Evolutionary conservation across 345 rosid genomes (phyloP).

Genomic region (Eucalyptus regnans): DNA sequence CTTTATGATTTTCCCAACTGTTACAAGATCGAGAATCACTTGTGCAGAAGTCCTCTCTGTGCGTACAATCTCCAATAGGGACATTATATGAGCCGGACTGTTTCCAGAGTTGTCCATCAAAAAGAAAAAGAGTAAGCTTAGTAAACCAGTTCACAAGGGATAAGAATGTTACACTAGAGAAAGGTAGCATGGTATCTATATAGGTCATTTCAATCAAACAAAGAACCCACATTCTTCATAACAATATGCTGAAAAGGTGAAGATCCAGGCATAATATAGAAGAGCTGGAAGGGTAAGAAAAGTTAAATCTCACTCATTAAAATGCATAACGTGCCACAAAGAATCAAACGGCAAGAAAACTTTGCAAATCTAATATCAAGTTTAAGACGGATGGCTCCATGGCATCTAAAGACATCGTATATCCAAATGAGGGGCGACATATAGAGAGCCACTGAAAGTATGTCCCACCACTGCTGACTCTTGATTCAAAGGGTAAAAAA

Average conservation of each 20-base stretch:
- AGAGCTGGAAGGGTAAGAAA: neutral
- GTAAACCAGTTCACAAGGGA: neutral
- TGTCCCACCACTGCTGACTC: neutral
- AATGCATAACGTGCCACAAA: neutral
- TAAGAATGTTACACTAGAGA: neutral
- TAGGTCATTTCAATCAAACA: neutral
- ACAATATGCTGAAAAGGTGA: neutral
- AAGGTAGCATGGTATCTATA: neutral
- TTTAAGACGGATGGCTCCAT: neutral
- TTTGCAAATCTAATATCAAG: neutral
- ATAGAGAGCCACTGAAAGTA: neutral
- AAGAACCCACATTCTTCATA: neutral
- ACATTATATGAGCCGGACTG: slow-evolving; percentile 98
- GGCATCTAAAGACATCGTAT: neutral
- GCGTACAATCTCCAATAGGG: slow-evolving; percentile 90
- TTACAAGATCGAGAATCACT: slow-evolving; percentile 83
- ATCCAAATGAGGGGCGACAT: neutral
- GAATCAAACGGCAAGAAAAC: neutral
- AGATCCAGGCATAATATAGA: neutral
- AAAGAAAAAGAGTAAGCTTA: neutral
- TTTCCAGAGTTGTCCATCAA: neutral
- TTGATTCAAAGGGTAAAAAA: neutral
- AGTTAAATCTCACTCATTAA: neutral
- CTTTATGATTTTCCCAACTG: slow-evolving; percentile 73
- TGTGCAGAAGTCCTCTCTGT: slow-evolving; percentile 78